Evolutionary conservation across 2,329 filamentous ascomycete genomes (phyloP), one percentile per base, ranked within the genome.

Genomic region (Fusarium armeniacum): DNA sequence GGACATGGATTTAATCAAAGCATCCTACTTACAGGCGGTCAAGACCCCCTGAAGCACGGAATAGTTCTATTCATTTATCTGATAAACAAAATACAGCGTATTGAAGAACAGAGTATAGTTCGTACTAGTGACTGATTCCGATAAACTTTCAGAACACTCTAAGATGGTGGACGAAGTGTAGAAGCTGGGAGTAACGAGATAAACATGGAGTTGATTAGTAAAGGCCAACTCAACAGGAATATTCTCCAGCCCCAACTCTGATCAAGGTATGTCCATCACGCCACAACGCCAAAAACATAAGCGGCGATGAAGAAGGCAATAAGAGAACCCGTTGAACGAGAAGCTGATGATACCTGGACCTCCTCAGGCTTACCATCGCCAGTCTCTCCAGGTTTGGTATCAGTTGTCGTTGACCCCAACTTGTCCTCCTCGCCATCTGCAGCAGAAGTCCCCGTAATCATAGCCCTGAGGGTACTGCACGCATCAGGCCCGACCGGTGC

Each of bases 391-490:
- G n/a, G 36, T 11, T 20, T n/a, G n/a, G n/a, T 20, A 12, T 20
- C 10, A 38, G n/a, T 12, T 13, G 11, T 38, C 11, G 11, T 38
- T 20, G 36, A 38, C n/a, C 6, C 36, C 36, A 38, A 6, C n/a
- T 45, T 16, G 1, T 12, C 3, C 3, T 33, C 12, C 5, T 28
- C 28, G 1, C 32, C 33, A 9, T 15, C 7, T 15, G 7, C 13
- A 30, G 18, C 3, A 15, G n/a, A 12, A 12, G 41, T 35, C 7
- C 51, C 62, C 1, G 64, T 67, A 3, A 66, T 66, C n/a, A 20
- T 32, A 3, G 56, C 62, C 24, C 15, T 60, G 11, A 66, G 45
- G 9, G 35, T 47, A 26, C 56, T 66, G 5, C 64, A 67, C 15
- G 15, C 58, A 22, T 61, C 53, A 11, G 53, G 58, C 2, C 58